Conservation (phyloP, 257 asterid species). For the Marsdenia floribunda region DNA sequence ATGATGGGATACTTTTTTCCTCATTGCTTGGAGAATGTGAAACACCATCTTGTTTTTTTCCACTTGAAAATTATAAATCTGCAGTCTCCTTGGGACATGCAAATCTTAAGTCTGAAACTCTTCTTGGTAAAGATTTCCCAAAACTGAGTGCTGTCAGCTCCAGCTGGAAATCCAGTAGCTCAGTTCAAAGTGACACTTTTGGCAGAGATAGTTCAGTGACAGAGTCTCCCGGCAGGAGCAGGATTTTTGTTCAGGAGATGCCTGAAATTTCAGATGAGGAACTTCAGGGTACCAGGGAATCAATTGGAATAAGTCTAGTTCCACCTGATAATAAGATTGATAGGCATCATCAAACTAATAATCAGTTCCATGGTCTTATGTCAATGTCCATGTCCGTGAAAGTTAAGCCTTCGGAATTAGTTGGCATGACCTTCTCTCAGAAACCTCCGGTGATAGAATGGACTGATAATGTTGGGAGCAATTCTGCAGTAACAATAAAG, state of each 20-base stretch:
- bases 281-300: slow-evolving; percentile 15
- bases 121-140: slow-evolving; percentile 14
- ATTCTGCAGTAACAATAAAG: slow-evolving; percentile 14
- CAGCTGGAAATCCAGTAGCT: slow-evolving; percentile 11
- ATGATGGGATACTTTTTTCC: slow-evolving; percentile 5
- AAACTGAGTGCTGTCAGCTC: slow-evolving; percentile 20
- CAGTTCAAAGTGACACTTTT: neutral
- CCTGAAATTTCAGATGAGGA: slow-evolving; percentile 26
- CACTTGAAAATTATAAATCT: slow-evolving; percentile 17
- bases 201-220: slow-evolving; percentile 4
- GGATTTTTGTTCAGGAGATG: slow-evolving; percentile 23
- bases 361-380: slow-evolving; percentile 16
- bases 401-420: slow-evolving; percentile 34
- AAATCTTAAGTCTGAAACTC: slow-evolving; percentile 2
- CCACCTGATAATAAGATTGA: slow-evolving; percentile 18
- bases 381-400: slow-evolving; percentile 26
- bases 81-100: slow-evolving; percentile 18
- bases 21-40: slow-evolving; percentile 16
- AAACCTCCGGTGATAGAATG: slow-evolving; percentile 62
- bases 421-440: slow-evolving; percentile 46
- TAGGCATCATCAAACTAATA: slow-evolving; percentile 17
- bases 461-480: slow-evolving; percentile 31
- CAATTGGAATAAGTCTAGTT: slow-evolving; percentile 12
- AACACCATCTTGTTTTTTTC: slow-evolving; percentile 4
- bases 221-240: slow-evolving; percentile 19